A percentile compares a stretch with the other conserved stretches of the same genome.
phyloP scores from a whole-genome alignment of 1,139 yeast genomes.

The Kodamaea fungicola region DNA sequence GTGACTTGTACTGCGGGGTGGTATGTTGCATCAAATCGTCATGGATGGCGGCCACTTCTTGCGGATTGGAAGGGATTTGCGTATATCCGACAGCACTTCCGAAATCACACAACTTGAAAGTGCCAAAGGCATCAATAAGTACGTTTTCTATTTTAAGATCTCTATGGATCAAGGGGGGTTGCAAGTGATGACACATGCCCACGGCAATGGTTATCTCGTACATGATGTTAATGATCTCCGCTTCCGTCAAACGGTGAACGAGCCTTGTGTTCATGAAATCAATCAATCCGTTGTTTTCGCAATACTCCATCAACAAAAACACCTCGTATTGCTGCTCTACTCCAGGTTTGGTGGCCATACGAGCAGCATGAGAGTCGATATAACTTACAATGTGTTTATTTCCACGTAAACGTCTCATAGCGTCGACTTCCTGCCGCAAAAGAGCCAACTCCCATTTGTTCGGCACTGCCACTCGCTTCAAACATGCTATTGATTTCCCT shows the following conservation, averaged over 20 bases:
- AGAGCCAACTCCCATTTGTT: slow-evolving; percentile 65
- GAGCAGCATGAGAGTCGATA: slow-evolving; percentile 93
- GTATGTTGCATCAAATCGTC: slow-evolving; percentile 89
- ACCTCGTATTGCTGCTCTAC: slow-evolving; percentile 69
- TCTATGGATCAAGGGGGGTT: slow-evolving; percentile 82
- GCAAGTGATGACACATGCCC: slow-evolving; percentile 80
- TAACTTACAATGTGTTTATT: slow-evolving; percentile 80
- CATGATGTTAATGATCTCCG: slow-evolving; percentile 80
- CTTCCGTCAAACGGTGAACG: slow-evolving; percentile 74
- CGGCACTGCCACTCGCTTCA: slow-evolving; percentile 74
- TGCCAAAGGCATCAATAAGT: slow-evolving; percentile 66
- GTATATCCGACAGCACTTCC: slow-evolving; percentile 81
- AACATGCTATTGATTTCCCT: slow-evolving; percentile 54
- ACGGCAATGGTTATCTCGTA: slow-evolving; percentile 79
- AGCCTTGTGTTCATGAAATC: slow-evolving; percentile 94
- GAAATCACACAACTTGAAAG: slow-evolving; percentile 86
- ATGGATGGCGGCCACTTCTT: slow-evolving; percentile 65
- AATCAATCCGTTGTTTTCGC: slow-evolving; percentile 80
- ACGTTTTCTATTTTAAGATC: slow-evolving; percentile 97
- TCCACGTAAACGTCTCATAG: slow-evolving; percentile 77
- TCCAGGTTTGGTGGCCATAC: slow-evolving; percentile 37
- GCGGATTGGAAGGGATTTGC: slow-evolving; percentile 61
- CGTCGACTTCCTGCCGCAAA: slow-evolving; percentile 75
- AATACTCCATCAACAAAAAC: slow-evolving; percentile 86
- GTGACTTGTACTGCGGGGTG: slow-evolving; percentile 95